Evolutionary conservation across 495 filamentous ascomycete species (phyloP).

Genomic region (Sordaria brevicollis): DNA sequence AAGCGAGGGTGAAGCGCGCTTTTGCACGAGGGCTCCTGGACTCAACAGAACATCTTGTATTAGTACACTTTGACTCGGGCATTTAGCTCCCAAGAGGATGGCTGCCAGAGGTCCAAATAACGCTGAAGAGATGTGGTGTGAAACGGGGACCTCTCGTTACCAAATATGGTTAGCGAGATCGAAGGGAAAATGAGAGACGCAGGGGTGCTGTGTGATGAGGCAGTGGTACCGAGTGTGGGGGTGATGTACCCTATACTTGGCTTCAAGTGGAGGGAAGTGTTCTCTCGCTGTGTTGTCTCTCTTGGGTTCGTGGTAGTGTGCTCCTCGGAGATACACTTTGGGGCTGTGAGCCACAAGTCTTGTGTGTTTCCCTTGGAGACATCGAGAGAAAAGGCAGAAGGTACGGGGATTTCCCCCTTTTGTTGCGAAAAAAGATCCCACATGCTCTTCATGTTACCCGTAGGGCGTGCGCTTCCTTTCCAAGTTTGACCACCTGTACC

Average conservation of each 20-base stretch:
- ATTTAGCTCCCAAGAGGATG: neutral
- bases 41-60: neutral
- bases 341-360: neutral
- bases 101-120: neutral
- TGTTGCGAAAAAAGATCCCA: neutral
- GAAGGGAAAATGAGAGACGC: neutral
- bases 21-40: neutral
- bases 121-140: neutral
- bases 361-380: neutral
- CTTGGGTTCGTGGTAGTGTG: neutral
- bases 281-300: neutral
- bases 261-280: neutral
- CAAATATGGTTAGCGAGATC: neutral
- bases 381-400: neutral
- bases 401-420: neutral
- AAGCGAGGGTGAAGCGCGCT: neutral
- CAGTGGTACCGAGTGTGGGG: neutral
- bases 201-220: neutral
- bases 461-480: neutral
- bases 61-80: neutral
- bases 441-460: neutral
- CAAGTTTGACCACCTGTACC: neutral
- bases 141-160: neutral
- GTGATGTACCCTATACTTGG: neutral
- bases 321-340: neutral